Conservation (phyloP, 257 asterid species). For the Echites panduratus region DNA sequence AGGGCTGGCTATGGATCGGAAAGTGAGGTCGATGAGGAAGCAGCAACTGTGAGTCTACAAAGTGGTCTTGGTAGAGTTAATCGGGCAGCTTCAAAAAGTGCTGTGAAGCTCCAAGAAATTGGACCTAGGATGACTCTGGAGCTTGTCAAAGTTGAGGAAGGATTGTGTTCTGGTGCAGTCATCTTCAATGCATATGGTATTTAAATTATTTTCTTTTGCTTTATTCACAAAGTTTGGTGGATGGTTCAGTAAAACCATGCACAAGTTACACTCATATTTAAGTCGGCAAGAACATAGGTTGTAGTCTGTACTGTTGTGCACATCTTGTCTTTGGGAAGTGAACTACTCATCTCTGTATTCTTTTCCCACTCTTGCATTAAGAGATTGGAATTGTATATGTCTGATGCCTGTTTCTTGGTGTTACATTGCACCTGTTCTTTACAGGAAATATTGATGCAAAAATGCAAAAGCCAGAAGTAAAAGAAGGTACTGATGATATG, state of each 20-base stretch:
- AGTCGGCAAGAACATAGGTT: no score
- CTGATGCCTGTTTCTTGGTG: neutral
- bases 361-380: neutral
- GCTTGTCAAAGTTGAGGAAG: conserved; percentile 69
- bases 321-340: neutral
- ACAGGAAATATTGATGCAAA: conserved; percentile 5
- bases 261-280: no score
- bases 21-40: conserved; percentile 92
- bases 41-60: conserved; percentile 71
- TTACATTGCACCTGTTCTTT: neutral
- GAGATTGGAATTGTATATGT: neutral
- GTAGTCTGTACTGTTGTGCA: no score
- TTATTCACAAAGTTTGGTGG: neutral
- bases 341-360: neutral
- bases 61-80: conserved; percentile 70
- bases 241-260: neutral
- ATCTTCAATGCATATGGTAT: conserved; percentile 29
- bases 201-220: neutral
- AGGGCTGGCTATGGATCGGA: conserved; percentile 98
- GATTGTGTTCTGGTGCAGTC: conserved; percentile 72
- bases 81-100: conserved; percentile 74
- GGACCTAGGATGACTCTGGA: conserved; percentile 92
- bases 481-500: neutral
- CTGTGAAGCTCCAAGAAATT: conserved; percentile 87
- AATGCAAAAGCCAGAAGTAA: neutral